A percentile compares a stretch with the other conserved stretches of the same genome.
Evolutionary conservation across 1,284 basidiomycete genomes (phyloP).

Genomic region (Mycosarcoma maydis): DNA sequence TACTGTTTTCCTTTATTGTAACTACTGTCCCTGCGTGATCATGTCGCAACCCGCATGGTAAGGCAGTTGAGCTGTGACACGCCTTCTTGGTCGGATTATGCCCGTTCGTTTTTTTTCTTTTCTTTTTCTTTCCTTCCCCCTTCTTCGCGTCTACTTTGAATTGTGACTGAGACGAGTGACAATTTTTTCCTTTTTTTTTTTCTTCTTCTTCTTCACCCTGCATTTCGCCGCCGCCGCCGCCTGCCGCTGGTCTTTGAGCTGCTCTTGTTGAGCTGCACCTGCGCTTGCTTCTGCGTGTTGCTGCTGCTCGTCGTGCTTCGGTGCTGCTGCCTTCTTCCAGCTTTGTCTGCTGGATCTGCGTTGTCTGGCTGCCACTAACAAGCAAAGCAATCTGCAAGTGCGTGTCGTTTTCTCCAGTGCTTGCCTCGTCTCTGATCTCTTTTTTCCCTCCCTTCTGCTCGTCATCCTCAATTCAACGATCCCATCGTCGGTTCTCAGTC

Average conservation of each 20-base stretch:
- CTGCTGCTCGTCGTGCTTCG: conserved; percentile 8
- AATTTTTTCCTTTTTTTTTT: conserved; percentile 3
- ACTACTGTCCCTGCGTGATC: neutral
- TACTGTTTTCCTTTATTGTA: conserved; percentile 1
- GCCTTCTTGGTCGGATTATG: conserved; percentile 3
- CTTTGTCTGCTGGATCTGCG: conserved; percentile 8
- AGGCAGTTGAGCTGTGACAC: conserved; percentile 9
- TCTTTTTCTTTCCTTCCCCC: conserved; percentile 1
- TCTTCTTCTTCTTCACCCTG: conserved; percentile 19
- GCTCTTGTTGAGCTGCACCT: conserved; percentile 16
- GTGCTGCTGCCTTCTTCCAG: neutral
- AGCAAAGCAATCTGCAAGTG: conserved; percentile 43
- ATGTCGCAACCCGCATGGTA: neutral
- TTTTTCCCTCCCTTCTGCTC: conserved; percentile 7
- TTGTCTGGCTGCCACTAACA: conserved; percentile 15
- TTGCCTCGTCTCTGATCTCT: neutral
- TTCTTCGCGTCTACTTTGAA: no score
- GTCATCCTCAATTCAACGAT: conserved; percentile 2
- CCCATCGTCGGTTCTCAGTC: conserved; percentile 2
- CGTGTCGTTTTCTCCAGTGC: conserved; percentile 27
- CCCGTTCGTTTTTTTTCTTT: neutral
- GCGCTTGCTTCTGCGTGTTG: conserved; percentile 14
- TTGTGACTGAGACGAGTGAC: conserved; percentile 4
- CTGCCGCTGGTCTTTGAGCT: conserved; percentile 7
- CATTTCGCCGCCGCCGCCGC: conserved; percentile 11